These are phyloP conservation scores for Chrysoporthe puriensis DNA, from an alignment of 2,329 filamentous ascomycete genomes.

Conservation along the genomic window DNA sequence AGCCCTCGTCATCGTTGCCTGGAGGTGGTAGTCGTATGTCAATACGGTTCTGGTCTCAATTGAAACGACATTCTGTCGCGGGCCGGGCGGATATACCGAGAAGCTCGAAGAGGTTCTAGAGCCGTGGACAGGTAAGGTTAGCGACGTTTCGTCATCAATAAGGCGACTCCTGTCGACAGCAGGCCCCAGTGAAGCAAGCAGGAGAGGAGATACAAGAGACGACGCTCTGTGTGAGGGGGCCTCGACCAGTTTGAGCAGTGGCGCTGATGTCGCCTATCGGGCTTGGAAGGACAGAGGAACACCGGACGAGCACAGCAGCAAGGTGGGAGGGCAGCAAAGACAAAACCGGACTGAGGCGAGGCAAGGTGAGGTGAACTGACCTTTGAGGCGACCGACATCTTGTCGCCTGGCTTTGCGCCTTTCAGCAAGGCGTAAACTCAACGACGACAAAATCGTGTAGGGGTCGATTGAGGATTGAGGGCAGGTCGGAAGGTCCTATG, in stretches of 20 bases:
- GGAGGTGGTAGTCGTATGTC: conserved; percentile 28
- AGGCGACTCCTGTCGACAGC: background rate
- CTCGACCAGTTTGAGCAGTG: background rate
- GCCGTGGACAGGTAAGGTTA: conserved; percentile 28
- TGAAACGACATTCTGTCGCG: conserved; percentile 31
- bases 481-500: conserved; percentile 24
- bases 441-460: conserved; percentile 31
- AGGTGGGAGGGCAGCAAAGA: background rate
- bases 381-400: conserved; percentile 66
- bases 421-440: conserved; percentile 50
- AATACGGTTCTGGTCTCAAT: conserved; percentile 17
- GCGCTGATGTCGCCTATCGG: background rate
- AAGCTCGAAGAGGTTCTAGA: conserved; percentile 94
- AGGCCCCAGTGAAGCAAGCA: background rate
- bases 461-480: conserved; percentile 15
- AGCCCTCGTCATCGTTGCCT: conserved; percentile 67
- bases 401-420: conserved; percentile 60
- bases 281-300: background rate
- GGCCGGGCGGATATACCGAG: conserved; percentile 70
- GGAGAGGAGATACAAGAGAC: background rate
- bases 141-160: conserved; percentile 18
- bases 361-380: conserved; percentile 43
- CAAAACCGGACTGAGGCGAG: conserved; percentile 2
- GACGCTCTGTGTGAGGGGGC: background rate
- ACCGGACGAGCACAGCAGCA: conserved; percentile 5